Base-by-base conservation (phyloP, 2,329 filamentous ascomycete species). In the Calonectria pseudoturangicola region DNA sequence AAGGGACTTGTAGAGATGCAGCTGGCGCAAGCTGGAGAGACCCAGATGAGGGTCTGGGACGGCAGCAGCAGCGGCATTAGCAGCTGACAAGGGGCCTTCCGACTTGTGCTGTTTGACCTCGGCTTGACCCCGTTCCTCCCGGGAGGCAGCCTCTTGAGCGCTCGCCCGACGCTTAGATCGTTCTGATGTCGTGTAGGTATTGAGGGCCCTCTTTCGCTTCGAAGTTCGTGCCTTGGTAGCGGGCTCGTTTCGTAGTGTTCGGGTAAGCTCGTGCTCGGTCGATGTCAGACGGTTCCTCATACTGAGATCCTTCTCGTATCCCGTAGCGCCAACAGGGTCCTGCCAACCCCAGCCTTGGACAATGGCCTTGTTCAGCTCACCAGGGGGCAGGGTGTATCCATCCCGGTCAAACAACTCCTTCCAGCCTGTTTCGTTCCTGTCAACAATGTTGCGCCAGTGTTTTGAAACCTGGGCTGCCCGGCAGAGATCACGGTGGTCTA, bases 331-430 rank as follows among this genome's bases (percentile, higher is more conserved):
- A 68, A 92, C 90, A 0, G 96, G 95, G 81, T 96, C 95, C 82
- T 99, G 97, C 95, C 97, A 99, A 16, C 96, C 97, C 97, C 97
- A 99, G 16, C 97, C 97, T 86, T 98, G 95, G 50, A 88, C 87
- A 68, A 98, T 95, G 36, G 97, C 96, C 77, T 93, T 93, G 75
- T 95, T 92, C 28, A 99, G 88, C 83, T 99, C 97, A 21, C 94
- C 95, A 0, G 92, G 88, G 0, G 95, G 93, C 2, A 99, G 87
- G 33, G 87, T 87, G 83, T 94, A 98, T 0, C 95, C 95, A 82
- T 98, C 95, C 1, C 88, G 89, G 74, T 98, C 95, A 50, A 99
- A 92, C 1, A 98, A 88, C 75, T 96, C 94, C 84, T 97, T 98
- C 97, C 97, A 99, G 16, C 96, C 95, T 60, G 93, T 96, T 85